These are phyloP conservation scores for Medicago ruthenica DNA, from an alignment of 306 rosid genomes.

Conservation along the genomic window DNA sequence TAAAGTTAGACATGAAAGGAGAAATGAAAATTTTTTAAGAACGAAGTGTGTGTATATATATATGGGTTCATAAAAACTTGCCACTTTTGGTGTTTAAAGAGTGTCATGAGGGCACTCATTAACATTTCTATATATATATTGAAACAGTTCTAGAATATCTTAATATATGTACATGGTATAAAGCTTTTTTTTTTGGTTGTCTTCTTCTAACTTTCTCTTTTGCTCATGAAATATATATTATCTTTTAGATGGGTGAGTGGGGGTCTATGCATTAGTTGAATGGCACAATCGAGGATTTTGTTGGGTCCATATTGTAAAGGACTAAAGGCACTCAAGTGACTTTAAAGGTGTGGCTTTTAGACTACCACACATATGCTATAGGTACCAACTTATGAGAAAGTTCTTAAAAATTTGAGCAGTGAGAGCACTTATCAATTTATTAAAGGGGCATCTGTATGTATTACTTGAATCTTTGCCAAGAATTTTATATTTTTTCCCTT, in stretches of 20 bases:
- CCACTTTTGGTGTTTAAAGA: too few species aligned
- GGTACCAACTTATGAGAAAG: slow-evolving; percentile 39
- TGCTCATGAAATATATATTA: slow-evolving; percentile 14
- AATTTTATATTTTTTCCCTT: slow-evolving; percentile 12
- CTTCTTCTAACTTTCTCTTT: slow-evolving; percentile 29
- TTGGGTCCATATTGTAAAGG: slow-evolving; percentile 45
- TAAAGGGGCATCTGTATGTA: slow-evolving; percentile 31
- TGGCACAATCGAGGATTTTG: slow-evolving; percentile 45
- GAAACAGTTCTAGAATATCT: too few species aligned
- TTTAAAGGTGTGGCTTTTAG: slow-evolving; percentile 52
- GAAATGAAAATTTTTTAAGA: too few species aligned
- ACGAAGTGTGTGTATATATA: too few species aligned
- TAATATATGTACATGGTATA: too few species aligned
- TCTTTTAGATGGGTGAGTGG: slow-evolving; percentile 51
- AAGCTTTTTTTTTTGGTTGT: not conserved
- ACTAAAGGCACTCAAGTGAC: slow-evolving; percentile 38
- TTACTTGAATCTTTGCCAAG: slow-evolving; percentile 36
- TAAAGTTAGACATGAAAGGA: too few species aligned
- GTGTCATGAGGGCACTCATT: too few species aligned
- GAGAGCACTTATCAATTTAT: slow-evolving; percentile 69
- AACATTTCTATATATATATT: too few species aligned
- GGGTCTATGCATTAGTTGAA: slow-evolving; percentile 48
- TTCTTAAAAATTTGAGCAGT: slow-evolving; percentile 57
- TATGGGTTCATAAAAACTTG: too few species aligned
- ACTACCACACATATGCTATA: slow-evolving; percentile 38